A percentile compares a stretch with the other conserved stretches of the same genome.
Conservation (phyloP, 169 alveolate genomes). For the Blepharisma undulans region DNA sequence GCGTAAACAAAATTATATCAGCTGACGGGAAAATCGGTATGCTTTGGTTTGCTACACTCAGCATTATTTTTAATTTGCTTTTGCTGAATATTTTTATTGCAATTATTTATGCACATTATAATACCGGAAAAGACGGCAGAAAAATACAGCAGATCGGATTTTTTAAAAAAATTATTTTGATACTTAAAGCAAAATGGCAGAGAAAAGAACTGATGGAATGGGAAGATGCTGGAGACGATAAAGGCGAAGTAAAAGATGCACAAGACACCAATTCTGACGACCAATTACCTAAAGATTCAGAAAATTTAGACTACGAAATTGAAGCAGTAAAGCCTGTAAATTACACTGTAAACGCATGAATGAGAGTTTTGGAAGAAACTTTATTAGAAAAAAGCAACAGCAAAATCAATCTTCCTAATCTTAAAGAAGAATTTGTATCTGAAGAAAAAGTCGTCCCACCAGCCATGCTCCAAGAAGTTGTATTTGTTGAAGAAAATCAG, state of each 20-base stretch:
- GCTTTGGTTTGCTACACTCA: conserved; percentile 33
- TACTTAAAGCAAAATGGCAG: background rate
- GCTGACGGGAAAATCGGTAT: conserved; percentile 29
- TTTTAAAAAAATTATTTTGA: background rate
- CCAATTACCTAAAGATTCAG: background rate
- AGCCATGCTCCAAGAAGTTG: background rate
- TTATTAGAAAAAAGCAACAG: background rate
- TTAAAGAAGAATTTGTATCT: background rate
- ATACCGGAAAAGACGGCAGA: background rate
- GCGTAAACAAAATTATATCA: background rate
- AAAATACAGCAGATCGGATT: background rate
- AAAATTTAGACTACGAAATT: background rate
- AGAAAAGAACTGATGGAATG: background rate
- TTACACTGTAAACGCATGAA: background rate
- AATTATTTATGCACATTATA: conserved; percentile 35
- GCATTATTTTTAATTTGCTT: conserved; percentile 39
- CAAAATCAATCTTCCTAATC: background rate
- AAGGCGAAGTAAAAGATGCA: background rate
- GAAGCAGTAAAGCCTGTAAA: background rate
- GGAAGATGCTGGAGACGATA: background rate
- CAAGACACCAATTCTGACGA: background rate
- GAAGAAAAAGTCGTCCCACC: background rate
- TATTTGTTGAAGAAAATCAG: background rate
- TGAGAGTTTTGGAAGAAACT: background rate
- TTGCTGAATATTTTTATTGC: conserved; percentile 40